These are phyloP conservation scores for Vanrija sp. DNA, from an alignment of 1,284 basidiomycete genomes.

Conservation along the genomic window DNA sequence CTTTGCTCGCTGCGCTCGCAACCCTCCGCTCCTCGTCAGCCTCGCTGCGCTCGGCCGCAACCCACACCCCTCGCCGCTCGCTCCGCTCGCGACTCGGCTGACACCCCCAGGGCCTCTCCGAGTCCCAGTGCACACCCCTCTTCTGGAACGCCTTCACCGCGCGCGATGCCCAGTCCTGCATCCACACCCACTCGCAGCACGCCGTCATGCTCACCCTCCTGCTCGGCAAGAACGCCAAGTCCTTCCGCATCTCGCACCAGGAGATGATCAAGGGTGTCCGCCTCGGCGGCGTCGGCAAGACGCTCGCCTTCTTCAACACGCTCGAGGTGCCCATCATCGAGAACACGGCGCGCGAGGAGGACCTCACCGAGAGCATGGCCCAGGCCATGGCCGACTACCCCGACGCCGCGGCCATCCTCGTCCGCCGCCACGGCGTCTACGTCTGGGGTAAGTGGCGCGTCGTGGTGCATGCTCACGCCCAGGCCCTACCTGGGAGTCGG, in stretches of 20 bases:
- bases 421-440: constrained; percentile 75
- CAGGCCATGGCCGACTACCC: constrained; percentile 72
- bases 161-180: constrained; percentile 70
- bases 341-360: constrained; percentile 81
- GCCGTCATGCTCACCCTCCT: constrained; percentile 79
- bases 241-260: constrained; percentile 73
- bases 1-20: too few relatives aligned
- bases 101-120: constrained; percentile 55
- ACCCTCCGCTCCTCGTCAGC: too few relatives aligned
- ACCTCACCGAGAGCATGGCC: constrained; percentile 77
- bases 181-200: constrained; percentile 81
- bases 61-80: too few relatives aligned
- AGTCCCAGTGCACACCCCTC: constrained; percentile 78
- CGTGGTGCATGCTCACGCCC: constrained; percentile 11
- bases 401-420: constrained; percentile 70
- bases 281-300: constrained; percentile 64
- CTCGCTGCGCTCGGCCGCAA: too few relatives aligned
- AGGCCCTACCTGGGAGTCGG: constrained; percentile 76
- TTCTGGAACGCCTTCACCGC: constrained; percentile 85
- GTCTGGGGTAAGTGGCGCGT: constrained; percentile 63
- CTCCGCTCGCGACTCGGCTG: neutral
- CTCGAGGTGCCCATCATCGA: constrained; percentile 81
- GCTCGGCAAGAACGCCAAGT: constrained; percentile 56
- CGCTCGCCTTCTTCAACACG: constrained; percentile 75
- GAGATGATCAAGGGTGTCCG: constrained; percentile 86